Base-by-base conservation (phyloP, 2,329 filamentous ascomycete species). In the Zymoseptoria passerinii region DNA sequence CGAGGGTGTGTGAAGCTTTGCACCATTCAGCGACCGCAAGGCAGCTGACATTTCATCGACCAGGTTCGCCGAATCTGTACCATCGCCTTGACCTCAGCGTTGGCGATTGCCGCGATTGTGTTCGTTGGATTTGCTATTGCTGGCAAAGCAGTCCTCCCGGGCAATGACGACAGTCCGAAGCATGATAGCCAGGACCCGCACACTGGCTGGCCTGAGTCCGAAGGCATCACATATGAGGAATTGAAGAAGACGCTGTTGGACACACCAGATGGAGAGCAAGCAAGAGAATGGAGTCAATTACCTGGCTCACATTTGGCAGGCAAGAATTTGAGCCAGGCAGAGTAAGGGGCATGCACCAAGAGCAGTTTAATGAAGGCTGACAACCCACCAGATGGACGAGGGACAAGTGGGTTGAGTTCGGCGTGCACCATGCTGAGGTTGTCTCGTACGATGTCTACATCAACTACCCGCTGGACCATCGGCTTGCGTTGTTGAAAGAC, bases 41-140 rank as follows among this genome's bases (percentile, higher is more conserved):
- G 4, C 18, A 20, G 1, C 29, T 40, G 10, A 52, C 35, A 44
- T 60, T 49, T 63, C 54, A 50, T 10, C 8, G 18, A 50, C 8
- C 53, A 73, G 71, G 71, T 85, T 51, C 84, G 86, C 54, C 83
- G 85, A 58, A 83, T 87, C 71, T 89, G 84, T 70, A 87, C 83
- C 49, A 77, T 88, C 58, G 78, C 81, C 20, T 69, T 79, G 28
- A 66, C 67, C 20, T 61, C 67, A 40, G 60, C 76, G 50, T 60
- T 73, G 16, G 74, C 74, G 44, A 63, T 75, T 28, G 63, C 69
- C 19, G 50, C 13, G 28, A 69, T 73, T 35, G 66, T 75, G 3
- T 61, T 77, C 56, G 61, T 77, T 19, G 68, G 73, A 48, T 67
- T 78, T 51, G 71, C 70, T 18, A 66, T 77, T 44, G 65, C 69